These are phyloP conservation scores for Pulveroboletus sp. DNA, from an alignment of 768 basidiomycete genomes.

Conservation along the genomic window DNA sequence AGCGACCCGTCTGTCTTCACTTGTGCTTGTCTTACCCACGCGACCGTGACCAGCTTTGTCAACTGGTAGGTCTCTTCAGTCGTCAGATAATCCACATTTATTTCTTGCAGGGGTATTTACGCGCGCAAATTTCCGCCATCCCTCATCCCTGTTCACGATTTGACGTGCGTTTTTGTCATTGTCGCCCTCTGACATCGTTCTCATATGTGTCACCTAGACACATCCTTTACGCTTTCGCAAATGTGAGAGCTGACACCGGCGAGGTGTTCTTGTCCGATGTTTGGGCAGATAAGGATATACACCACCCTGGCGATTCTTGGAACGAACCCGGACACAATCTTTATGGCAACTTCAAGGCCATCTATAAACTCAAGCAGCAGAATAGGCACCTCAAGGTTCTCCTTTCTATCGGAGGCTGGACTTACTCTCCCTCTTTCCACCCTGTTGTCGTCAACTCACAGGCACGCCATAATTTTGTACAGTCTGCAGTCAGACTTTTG, in stretches of 20 bases:
- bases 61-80: constrained; percentile 55
- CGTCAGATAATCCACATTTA: constrained; percentile 5
- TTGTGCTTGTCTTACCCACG: constrained; percentile 5
- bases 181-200: constrained; percentile 1
- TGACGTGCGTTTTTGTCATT: constrained; percentile 61
- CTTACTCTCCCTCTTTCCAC: constrained; percentile 85
- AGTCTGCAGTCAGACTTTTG: constrained; percentile 70
- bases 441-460: constrained; percentile 67
- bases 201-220: constrained; percentile 47
- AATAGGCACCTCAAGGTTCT: constrained; percentile 78
- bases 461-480: constrained; percentile 75
- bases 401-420: constrained; percentile 95
- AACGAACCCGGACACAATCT: constrained; percentile 87
- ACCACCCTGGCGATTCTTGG: constrained; percentile 95
- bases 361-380: constrained; percentile 87
- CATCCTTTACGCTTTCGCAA: constrained; percentile 91
- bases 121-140: constrained; percentile 89
- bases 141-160: constrained; percentile 74
- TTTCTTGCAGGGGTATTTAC: constrained; percentile 79
- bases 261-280: constrained; percentile 85
- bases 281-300: constrained; percentile 98
- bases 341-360: constrained; percentile 93
- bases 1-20: constrained; percentile 30
- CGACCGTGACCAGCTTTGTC: constrained; percentile 52
- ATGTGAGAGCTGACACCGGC: constrained; percentile 78